Percentiles rank a stretch among this genome's conserved stretches.
phyloP scores from a whole-genome alignment of 2,329 filamentous ascomycete species.

The Fusarium subglutinans region DNA sequence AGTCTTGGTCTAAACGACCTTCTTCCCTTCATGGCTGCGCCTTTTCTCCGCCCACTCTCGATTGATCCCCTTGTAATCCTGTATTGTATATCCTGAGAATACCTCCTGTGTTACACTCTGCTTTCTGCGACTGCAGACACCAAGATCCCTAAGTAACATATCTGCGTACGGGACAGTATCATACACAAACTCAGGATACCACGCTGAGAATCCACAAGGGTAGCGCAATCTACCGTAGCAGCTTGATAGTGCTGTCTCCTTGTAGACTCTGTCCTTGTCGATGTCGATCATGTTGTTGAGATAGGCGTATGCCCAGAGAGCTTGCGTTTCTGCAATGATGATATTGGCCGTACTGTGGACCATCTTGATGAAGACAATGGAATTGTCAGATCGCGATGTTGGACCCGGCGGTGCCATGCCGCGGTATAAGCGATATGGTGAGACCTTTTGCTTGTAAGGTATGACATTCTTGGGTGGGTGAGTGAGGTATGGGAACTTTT shows the following conservation, averaged over 20 bases:
- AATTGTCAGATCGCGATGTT: not conserved
- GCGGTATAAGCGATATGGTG: not conserved
- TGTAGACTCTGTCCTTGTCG: fast-evolving
- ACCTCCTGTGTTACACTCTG: not conserved
- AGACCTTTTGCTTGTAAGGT: not conserved
- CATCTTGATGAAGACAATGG: not conserved
- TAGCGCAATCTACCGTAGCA: not conserved
- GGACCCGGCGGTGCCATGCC: not conserved
- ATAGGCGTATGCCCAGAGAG: not conserved
- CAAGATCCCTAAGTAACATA: not conserved
- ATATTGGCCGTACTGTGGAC: not conserved
- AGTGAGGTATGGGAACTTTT: not conserved
- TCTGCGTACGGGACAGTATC: not conserved
- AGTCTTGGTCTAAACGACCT: not conserved
- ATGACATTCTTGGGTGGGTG: not conserved
- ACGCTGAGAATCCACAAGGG: not conserved
- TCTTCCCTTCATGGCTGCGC: not conserved
- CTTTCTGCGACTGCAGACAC: not conserved
- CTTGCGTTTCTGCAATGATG: not conserved
- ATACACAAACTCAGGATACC: not conserved
- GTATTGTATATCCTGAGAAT: not conserved
- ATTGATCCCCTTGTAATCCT: not conserved
- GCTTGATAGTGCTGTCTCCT: not conserved
- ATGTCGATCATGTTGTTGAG: not conserved
- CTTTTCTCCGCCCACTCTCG: not conserved